Conservation (phyloP, 176 grass and related monocot genomes). For the Hordeum vulgare region MorexV3_pseudomolecules_assembly NC_058519.1:628646177-628646676, state of each 20-base stretch:
- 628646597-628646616: constrained; percentile 12
- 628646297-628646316: constrained; percentile 54
- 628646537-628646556: constrained; percentile 19
- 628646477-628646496: neutral
- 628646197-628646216: constrained; percentile 34
- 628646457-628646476: neutral
- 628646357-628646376: constrained; percentile 30
- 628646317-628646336: constrained; percentile 91
- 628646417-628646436: neutral
- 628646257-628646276: constrained; percentile 65
- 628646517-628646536: neutral
- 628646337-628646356: constrained; percentile 64
- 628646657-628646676: constrained; percentile 10
- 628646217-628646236: constrained; percentile 46
- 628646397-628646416: neutral
- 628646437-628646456: neutral
- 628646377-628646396: neutral
- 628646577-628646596: neutral
- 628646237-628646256: constrained; percentile 63
- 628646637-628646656: constrained; percentile 39
- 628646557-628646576: neutral
- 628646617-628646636: constrained; percentile 24
- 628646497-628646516: constrained; percentile 9
- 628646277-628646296: constrained; percentile 91
- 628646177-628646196: neutral